Percentiles rank a stretch among this genome's conserved stretches.
These are phyloP conservation scores for Platanthera zijinensis DNA, from an alignment of 106 monocot genomes.

Conservation along the genomic window DNA sequence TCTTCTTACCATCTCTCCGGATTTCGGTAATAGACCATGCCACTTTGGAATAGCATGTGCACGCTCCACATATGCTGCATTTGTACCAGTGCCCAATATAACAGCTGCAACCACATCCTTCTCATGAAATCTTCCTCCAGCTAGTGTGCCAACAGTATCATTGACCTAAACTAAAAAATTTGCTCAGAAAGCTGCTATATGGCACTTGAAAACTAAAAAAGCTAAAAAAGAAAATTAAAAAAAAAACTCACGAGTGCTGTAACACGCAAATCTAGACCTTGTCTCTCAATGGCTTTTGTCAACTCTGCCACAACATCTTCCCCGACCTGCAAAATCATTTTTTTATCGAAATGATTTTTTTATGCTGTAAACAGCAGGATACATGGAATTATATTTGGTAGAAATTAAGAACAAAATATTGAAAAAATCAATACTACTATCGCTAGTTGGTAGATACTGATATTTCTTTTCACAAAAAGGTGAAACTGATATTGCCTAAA, in stretches of 20 bases:
- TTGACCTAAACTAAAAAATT: slow-evolving; percentile 28
- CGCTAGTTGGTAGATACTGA: too few species aligned
- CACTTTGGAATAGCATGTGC: slow-evolving; percentile 38
- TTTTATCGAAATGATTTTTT: too few species aligned
- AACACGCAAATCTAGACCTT: slow-evolving; percentile 58
- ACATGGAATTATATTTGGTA: too few species aligned
- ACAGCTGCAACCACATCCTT: slow-evolving; percentile 34
- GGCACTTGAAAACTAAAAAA: neutral
- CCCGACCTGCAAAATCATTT: slow-evolving; percentile 19
- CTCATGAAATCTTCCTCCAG: slow-evolving; percentile 38
- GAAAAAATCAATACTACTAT: too few species aligned
- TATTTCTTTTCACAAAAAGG: too few species aligned
- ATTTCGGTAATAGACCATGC: slow-evolving; percentile 22
- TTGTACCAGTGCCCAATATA: slow-evolving; percentile 37
- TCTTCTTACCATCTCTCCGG: slow-evolving; percentile 27
- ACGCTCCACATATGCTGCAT: slow-evolving; percentile 42
- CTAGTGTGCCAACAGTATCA: slow-evolving; percentile 40
- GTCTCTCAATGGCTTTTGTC: slow-evolving; percentile 51
- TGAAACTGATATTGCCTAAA: neutral
- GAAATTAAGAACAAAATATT: too few species aligned
- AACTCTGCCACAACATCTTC: slow-evolving; percentile 56
- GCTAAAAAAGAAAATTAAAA: too few species aligned
- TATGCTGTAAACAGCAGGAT: too few species aligned
- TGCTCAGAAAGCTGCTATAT: neutral
- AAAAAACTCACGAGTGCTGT: slow-evolving; percentile 37